Percentiles rank a stretch among this genome's conserved stretches.
Evolutionary conservation across 2,329 filamentous ascomycete species (phyloP).

Genomic region (Arthroderma uncinatum): DNA sequence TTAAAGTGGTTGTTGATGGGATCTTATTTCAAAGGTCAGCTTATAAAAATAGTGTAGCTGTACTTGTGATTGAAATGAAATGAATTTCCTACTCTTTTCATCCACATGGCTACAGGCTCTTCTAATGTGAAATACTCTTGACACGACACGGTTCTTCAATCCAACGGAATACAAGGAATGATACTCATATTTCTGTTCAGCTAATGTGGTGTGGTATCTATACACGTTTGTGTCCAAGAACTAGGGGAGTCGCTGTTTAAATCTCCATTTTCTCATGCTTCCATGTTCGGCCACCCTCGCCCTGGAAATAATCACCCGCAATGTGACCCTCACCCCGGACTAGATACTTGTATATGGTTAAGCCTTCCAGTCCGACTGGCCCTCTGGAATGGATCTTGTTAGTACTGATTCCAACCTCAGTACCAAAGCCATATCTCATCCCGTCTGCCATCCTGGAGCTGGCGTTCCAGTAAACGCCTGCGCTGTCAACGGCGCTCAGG

Average conservation of each 20-base stretch:
- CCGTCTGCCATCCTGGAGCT: constrained; percentile 91
- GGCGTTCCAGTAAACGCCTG: constrained; percentile 94
- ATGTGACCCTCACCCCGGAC: constrained; percentile 72
- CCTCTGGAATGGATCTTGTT: constrained; percentile 96
- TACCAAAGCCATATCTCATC: constrained; percentile 94
- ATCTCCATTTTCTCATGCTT: constrained; percentile 44
- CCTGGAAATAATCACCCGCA: constrained; percentile 57
- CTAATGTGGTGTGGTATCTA: not conserved
- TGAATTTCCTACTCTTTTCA: constrained; percentile 9
- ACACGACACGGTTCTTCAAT: not conserved
- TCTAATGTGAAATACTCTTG: constrained; percentile 4
- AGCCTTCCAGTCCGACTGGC: constrained; percentile 82
- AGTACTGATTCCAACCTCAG: constrained; percentile 94
- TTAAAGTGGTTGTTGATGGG: constrained; percentile 44
- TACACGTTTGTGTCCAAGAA: not conserved
- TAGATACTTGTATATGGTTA: constrained; percentile 97
- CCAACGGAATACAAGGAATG: not conserved
- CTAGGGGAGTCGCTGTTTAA: not conserved
- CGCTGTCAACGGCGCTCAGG: constrained; percentile 74
- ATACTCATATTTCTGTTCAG: not conserved
- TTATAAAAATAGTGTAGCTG: constrained; percentile 10
- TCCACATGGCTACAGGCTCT: not conserved
- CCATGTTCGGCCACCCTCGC: constrained; percentile 43
- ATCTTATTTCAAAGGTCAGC: constrained; percentile 14
- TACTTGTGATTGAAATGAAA: constrained; percentile 11